A percentile compares a stretch with the other conserved stretches of the same genome.
phyloP scores from a whole-genome alignment of 75 land plant genomes.

The Cryptomeria japonica region DNA sequence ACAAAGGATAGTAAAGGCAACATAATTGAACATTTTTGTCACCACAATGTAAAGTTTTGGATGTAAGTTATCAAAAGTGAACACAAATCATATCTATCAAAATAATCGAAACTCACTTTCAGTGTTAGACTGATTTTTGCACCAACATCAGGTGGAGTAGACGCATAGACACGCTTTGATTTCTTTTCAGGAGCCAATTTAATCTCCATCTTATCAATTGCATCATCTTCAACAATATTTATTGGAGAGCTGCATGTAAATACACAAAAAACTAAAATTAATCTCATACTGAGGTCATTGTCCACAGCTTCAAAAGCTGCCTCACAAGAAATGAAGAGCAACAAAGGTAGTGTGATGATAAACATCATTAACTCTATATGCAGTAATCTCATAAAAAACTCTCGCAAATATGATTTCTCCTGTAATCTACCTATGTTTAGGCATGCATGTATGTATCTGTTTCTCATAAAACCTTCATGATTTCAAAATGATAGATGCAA shows the following conservation, averaged over 20 bases:
- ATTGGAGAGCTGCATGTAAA: slow-evolving; percentile 53
- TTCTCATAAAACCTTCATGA: no score
- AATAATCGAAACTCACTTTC: slow-evolving; percentile 46
- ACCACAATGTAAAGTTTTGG: not conserved
- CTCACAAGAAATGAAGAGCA: not conserved
- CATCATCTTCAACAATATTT: slow-evolving; percentile 81
- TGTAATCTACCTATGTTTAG: not conserved
- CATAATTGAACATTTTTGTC: not conserved
- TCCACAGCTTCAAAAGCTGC: not conserved
- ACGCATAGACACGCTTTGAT: slow-evolving; percentile 74
- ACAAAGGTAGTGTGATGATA: not conserved
- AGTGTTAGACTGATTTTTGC: slow-evolving; percentile 79
- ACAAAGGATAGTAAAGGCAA: not conserved
- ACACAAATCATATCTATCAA: not conserved
- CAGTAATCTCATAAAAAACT: not conserved
- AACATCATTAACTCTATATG: not conserved
- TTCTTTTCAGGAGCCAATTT: slow-evolving; percentile 49
- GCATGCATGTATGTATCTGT: not conserved
- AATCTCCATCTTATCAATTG: slow-evolving; percentile 77
- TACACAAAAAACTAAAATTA: not conserved
- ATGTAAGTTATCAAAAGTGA: not conserved
- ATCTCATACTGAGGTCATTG: not conserved
- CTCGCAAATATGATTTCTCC: not conserved
- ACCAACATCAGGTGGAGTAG: slow-evolving; percentile 70
- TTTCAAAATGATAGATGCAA: not conserved